phyloP scores from a whole-genome alignment of 116 monocot species.

The Phalaenopsis hybrid region DNA sequence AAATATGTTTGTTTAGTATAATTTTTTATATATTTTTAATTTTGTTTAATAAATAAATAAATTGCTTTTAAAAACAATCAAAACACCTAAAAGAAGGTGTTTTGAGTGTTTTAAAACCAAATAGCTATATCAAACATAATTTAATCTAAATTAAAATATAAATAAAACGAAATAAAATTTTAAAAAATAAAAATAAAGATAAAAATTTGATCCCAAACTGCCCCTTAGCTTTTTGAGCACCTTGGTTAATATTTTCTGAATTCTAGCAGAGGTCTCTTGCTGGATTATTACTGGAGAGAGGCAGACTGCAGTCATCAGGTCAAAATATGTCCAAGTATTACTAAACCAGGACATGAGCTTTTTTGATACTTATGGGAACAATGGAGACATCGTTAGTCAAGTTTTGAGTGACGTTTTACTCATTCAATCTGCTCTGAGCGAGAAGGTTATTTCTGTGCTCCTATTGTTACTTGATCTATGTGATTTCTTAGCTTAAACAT shows the following conservation, averaged over 20 bases:
- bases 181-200: too few relatives aligned
- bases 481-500: neutral
- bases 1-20: too few relatives aligned
- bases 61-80: too few relatives aligned
- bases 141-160: too few relatives aligned
- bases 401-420: conserved; percentile 93
- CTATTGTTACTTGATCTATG: neutral
- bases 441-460: conserved; percentile 59
- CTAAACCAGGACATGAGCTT: conserved; percentile 99
- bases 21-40: too few relatives aligned
- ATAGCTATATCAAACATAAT: too few relatives aligned
- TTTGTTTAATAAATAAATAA: too few relatives aligned
- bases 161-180: too few relatives aligned
- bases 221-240: neutral
- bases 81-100: too few relatives aligned
- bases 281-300: conserved; percentile 99
- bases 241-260: conserved; percentile 15
- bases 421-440: conserved; percentile 97
- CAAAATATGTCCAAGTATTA: conserved; percentile 96
- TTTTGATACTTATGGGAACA: conserved; percentile 99
- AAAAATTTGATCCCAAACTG: too few relatives aligned
- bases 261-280: conserved; percentile 83
- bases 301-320: conserved; percentile 97
- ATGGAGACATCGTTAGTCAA: conserved; percentile 99
- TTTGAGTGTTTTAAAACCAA: too few relatives aligned